Percentiles rank a stretch among this genome's conserved stretches.
These are phyloP conservation scores for Zangia roseola DNA, from an alignment of 768 basidiomycete species.

Conservation along the genomic window DNA sequence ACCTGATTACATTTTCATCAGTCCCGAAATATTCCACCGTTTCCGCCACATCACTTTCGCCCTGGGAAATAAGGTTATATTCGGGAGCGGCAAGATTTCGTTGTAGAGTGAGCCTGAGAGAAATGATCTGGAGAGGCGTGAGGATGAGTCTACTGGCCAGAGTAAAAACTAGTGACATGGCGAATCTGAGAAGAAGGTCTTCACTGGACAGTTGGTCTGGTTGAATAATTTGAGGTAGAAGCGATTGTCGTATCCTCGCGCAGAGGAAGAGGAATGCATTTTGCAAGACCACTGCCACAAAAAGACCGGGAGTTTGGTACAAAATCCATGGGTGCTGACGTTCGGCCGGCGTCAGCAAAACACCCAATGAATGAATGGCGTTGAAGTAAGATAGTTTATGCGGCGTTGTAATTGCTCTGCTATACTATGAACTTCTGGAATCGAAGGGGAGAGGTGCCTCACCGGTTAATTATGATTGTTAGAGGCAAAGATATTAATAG, in stretches of 20 bases:
- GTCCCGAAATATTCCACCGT: constrained; percentile 56
- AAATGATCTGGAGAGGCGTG: constrained; percentile 72
- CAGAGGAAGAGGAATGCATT: constrained; percentile 37
- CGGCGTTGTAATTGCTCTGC: constrained; percentile 75
- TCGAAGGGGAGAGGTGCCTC: constrained; percentile 14
- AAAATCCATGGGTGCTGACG: constrained; percentile 70
- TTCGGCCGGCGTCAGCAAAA: constrained; percentile 73
- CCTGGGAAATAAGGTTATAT: too few species aligned
- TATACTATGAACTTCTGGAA: background rate
- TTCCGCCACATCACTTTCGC: constrained; percentile 47
- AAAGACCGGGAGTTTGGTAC: constrained; percentile 68
- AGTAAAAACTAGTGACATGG: constrained; percentile 38
- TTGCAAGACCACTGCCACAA: constrained; percentile 40
- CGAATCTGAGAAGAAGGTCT: constrained; percentile 32
- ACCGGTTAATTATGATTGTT: constrained; percentile 71
- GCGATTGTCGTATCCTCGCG: constrained; percentile 40
- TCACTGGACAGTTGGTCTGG: constrained; percentile 28
- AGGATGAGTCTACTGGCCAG: constrained; percentile 53
- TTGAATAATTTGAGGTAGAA: constrained; percentile 50
- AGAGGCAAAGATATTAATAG: constrained; percentile 44
- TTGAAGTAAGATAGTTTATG: constrained; percentile 62
- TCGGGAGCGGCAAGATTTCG: constrained; percentile 53
- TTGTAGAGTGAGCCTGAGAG: constrained; percentile 75
- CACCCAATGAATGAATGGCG: constrained; percentile 50
- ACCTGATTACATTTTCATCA: constrained; percentile 82